These are phyloP conservation scores for Claviceps humidiphila DNA, from an alignment of 2,329 filamentous ascomycete species.

Conservation along the genomic window DNA sequence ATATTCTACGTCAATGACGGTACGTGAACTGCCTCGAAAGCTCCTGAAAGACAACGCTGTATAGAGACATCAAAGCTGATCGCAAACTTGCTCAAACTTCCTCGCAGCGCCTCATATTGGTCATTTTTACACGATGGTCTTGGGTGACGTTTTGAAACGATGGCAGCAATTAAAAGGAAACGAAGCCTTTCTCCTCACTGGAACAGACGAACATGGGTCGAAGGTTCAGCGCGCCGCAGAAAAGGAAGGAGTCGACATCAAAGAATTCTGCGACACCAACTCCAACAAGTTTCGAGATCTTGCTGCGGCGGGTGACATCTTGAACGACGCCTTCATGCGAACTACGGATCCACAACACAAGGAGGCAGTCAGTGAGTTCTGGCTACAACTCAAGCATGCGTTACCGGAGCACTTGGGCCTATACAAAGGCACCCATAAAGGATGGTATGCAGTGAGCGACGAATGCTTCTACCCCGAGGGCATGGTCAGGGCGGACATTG, in stretches of 20 bases:
- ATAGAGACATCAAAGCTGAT: not conserved
- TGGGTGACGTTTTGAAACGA: constrained; percentile 82
- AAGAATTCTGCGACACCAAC: constrained; percentile 79
- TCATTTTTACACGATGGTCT: constrained; percentile 84
- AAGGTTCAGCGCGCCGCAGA: constrained; percentile 85
- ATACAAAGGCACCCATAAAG: constrained; percentile 75
- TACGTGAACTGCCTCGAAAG: constrained; percentile 21
- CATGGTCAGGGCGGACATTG: constrained; percentile 58
- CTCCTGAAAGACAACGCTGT: no score
- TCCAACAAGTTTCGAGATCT: constrained; percentile 68
- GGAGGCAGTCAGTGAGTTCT: constrained; percentile 78
- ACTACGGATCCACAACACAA: constrained; percentile 77
- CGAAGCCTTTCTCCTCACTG: constrained; percentile 66
- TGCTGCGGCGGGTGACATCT: constrained; percentile 54
- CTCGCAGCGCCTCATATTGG: constrained; percentile 74
- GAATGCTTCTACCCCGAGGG: constrained; percentile 87
- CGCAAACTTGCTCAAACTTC: not conserved
- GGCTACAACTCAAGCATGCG: constrained; percentile 54
- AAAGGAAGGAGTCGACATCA: constrained; percentile 55
- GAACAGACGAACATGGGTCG: constrained; percentile 95
- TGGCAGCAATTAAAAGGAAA: constrained; percentile 70
- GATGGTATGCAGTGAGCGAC: constrained; percentile 95
- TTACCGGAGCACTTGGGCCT: constrained; percentile 54
- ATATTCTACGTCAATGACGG: constrained; percentile 99
- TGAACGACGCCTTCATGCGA: constrained; percentile 78